Evolutionary conservation across 768 basidiomycete genomes (phyloP).

Genomic region (Podaxis pistillaris): DNA sequence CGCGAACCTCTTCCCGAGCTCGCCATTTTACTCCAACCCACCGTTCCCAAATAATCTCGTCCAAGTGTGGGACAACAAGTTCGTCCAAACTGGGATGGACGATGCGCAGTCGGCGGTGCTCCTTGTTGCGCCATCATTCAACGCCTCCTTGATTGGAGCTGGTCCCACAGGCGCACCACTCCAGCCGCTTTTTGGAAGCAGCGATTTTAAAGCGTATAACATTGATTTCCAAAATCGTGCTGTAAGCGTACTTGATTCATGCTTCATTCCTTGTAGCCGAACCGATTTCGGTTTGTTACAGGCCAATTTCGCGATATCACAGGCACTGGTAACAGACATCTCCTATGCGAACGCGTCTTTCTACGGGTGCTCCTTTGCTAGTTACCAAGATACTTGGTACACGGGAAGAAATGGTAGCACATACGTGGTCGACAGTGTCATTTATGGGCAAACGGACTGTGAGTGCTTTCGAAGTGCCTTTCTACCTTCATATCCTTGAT

Average conservation of each 20-base stretch:
- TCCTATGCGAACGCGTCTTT: slow-evolving; percentile 69
- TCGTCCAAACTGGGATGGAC: slow-evolving; percentile 41
- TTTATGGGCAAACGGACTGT: slow-evolving; percentile 69
- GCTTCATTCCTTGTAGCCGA: background rate
- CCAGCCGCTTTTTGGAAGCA: slow-evolving; percentile 49
- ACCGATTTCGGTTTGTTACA: slow-evolving; percentile 13
- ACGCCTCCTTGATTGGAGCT: slow-evolving; percentile 57
- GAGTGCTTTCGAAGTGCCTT: slow-evolving; percentile 18
- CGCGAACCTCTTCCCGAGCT: background rate
- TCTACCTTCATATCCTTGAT: background rate
- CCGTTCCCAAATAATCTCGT: slow-evolving; percentile 51
- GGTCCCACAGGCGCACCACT: slow-evolving; percentile 57
- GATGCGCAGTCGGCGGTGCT: slow-evolving; percentile 62
- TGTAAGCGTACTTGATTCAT: slow-evolving; percentile 32
- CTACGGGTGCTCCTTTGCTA: slow-evolving; percentile 59
- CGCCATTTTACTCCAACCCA: slow-evolving; percentile 29
- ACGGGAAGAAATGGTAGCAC: slow-evolving; percentile 58
- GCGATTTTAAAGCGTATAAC: slow-evolving; percentile 64
- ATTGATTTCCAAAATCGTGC: slow-evolving; percentile 67
- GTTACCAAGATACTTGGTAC: slow-evolving; percentile 68
- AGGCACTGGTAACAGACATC: slow-evolving; percentile 60
- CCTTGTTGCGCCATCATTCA: slow-evolving; percentile 53
- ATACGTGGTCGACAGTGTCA: slow-evolving; percentile 58
- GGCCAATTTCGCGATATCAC: slow-evolving; percentile 59
- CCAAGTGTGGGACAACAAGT: slow-evolving; percentile 49